A percentile compares a stretch with the other conserved stretches of the same genome.
Conservation (phyloP, 2,329 filamentous ascomycete genomes). For the Septoria linicola region DNA sequence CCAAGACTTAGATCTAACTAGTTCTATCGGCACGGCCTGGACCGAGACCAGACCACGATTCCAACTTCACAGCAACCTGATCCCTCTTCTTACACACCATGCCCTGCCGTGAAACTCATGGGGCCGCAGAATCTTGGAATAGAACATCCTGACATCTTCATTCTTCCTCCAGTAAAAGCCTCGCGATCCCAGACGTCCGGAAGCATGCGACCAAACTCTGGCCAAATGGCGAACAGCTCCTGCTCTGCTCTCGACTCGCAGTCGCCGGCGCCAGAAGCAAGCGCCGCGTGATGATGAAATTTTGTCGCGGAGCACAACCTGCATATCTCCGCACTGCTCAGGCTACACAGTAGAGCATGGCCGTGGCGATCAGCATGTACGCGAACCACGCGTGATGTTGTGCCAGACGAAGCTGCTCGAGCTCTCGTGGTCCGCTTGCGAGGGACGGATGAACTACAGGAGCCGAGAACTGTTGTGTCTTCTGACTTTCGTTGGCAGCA, state of each 20-base stretch:
- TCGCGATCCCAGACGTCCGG: no score
- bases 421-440: neutral
- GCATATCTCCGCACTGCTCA: neutral
- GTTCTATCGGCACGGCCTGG: no score
- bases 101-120: conserved; percentile 9
- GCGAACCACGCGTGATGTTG: conserved; percentile 7
- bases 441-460: neutral
- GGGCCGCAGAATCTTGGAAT: neutral
- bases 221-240: conserved; percentile 5
- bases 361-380: neutral
- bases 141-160: neutral
- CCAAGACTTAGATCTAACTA: no score
- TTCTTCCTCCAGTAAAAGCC: conserved; percentile 5
- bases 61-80: no score
- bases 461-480: conserved; percentile 1
- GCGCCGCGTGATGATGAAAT: conserved; percentile 1
- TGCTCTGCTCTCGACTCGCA: neutral
- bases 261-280: neutral
- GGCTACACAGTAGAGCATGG: conserved; percentile 3
- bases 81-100: no score
- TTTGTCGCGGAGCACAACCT: neutral
- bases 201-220: conserved; percentile 7
- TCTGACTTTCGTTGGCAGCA: neutral
- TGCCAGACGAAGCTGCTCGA: neutral
- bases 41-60: neutral